Evolutionary conservation across 371 early-diverging fungal species (phyloP), one percentile per base, ranked within the genome.

Genomic region (Polyrhizophydium stewartii): DNA sequence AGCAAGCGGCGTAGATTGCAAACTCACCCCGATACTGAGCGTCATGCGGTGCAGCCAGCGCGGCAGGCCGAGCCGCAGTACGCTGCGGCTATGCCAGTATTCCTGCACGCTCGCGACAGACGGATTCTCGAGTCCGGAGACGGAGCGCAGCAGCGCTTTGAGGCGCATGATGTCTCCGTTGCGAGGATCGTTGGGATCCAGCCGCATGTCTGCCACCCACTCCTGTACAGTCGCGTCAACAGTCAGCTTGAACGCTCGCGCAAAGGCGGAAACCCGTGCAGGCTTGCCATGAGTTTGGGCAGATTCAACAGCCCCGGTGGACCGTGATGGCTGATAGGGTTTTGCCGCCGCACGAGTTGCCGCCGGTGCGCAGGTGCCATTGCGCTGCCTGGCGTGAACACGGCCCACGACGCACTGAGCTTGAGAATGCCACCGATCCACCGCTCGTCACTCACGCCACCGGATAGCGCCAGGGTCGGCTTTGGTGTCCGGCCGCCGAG

Each of bases 151-250:
- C 17, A 76, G 51, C 46, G 62, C 33, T 46, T 68, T 67, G 38
- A 81, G 56, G 40, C 55, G 45, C 17, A 74, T 45, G 7, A 78
- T 41, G 24, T 75, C 66, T 7, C 45, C 46, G 50, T 77, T 76
- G 50, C 73, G 53, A 9, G 79, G 82, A 63, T 81, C 77, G 53
- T 79, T 75, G 5, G 79, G 76, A 65, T 81, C 82, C 10, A 77
- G 27, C n/a, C 53, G 32, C 25, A 66, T 28, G 21, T 71, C 67
- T 41, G 58, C 58, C 21, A 70, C 66, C 77, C 77, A 80, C 28
- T 77, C 72, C 75, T 74, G 37, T 7, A 27, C n/a, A n/a, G n/a
- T n/a, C n/a, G n/a, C n/a, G n/a, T n/a, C n/a, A n/a, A n/a, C n/a
- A n/a, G n/a, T n/a, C n/a, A n/a, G n/a, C n/a, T n/a, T n/a, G n/a